Evolutionary conservation across 148 eudicot species (phyloP).

Genomic region (Tetragonia tetragonoides): DNA sequence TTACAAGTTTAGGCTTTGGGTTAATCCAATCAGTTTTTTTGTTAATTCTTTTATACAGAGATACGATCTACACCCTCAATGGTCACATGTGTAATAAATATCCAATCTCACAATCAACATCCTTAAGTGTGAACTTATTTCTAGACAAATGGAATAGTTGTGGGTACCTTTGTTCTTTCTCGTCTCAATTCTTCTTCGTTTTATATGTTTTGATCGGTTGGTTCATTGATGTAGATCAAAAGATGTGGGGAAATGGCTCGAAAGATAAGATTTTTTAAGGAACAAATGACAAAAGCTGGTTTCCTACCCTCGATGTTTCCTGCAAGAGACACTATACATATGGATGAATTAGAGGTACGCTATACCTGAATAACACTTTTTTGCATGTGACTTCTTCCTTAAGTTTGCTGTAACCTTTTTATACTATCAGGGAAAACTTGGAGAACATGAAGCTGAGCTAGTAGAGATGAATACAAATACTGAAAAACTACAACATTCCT

Average conservation of each 20-base stretch:
- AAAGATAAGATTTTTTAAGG: constrained; percentile 62
- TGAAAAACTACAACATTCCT: constrained; percentile 63
- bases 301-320: constrained; percentile 48
- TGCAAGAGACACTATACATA: constrained; percentile 30
- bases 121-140: too few relatives aligned
- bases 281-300: constrained; percentile 68
- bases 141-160: too few relatives aligned
- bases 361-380: background rate
- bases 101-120: too few relatives aligned
- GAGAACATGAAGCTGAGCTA: constrained; percentile 66
- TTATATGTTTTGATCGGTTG: background rate
- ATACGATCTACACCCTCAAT: too few relatives aligned
- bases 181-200: background rate
- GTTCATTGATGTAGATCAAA: constrained; percentile 46
- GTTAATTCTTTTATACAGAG: too few relatives aligned
- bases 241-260: constrained; percentile 88
- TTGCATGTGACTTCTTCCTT: background rate
- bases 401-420: constrained; percentile 11
- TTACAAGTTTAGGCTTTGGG: too few relatives aligned
- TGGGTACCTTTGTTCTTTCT: background rate
- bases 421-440: constrained; percentile 53
- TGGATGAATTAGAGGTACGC: constrained; percentile 75
- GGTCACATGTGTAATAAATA: too few relatives aligned
- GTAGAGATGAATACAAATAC: constrained; percentile 67
- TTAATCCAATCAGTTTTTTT: too few relatives aligned